Evolutionary conservation across 805 yeast species (phyloP).

Genomic region (Schwanniomyces pseudopolymorphus): DNA sequence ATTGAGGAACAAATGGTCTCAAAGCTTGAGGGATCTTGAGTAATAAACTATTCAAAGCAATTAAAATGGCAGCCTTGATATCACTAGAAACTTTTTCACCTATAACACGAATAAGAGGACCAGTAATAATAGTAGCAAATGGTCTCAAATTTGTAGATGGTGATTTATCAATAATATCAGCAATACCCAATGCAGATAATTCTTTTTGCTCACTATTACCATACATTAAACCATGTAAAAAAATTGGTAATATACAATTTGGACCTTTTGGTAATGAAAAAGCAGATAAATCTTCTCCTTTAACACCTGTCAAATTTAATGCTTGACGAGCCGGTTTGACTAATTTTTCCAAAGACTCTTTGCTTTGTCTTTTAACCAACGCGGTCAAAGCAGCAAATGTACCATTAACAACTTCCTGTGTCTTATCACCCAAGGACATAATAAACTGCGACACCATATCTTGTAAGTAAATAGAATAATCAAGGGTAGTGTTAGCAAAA

Average conservation of each 20-base stretch:
- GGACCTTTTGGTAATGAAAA: slow-evolving; percentile 82
- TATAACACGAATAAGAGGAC: slow-evolving; percentile 95
- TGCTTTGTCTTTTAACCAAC: slow-evolving; percentile 68
- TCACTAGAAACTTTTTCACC: slow-evolving; percentile 93
- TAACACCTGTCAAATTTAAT: slow-evolving; percentile 59
- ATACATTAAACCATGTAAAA: slow-evolving; percentile 93
- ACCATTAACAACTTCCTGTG: slow-evolving; percentile 59
- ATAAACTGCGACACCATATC: slow-evolving; percentile 77
- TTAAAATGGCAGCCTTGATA: slow-evolving; percentile 90
- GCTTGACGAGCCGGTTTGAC: slow-evolving; percentile 82
- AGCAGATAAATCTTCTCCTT: slow-evolving; percentile 68
- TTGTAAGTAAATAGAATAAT: slow-evolving; percentile 67
- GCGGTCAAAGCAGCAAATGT: slow-evolving; percentile 65
- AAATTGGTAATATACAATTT: slow-evolving; percentile 82
- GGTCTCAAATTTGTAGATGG: slow-evolving; percentile 82
- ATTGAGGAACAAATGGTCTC: slow-evolving; percentile 94
- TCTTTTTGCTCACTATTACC: slow-evolving; percentile 86
- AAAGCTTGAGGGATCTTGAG: slow-evolving; percentile 84
- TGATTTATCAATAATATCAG: slow-evolving; percentile 80
- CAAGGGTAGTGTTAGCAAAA: slow-evolving; percentile 63
- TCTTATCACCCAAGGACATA: slow-evolving; percentile 68
- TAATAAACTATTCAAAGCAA: slow-evolving; percentile 77
- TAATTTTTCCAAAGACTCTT: slow-evolving; percentile 72
- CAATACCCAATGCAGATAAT: slow-evolving; percentile 82
- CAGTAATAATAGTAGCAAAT: slow-evolving; percentile 89